Conservation (phyloP, 2,329 filamentous ascomycete species). For the Neodidymelliopsis sp. region DNA sequence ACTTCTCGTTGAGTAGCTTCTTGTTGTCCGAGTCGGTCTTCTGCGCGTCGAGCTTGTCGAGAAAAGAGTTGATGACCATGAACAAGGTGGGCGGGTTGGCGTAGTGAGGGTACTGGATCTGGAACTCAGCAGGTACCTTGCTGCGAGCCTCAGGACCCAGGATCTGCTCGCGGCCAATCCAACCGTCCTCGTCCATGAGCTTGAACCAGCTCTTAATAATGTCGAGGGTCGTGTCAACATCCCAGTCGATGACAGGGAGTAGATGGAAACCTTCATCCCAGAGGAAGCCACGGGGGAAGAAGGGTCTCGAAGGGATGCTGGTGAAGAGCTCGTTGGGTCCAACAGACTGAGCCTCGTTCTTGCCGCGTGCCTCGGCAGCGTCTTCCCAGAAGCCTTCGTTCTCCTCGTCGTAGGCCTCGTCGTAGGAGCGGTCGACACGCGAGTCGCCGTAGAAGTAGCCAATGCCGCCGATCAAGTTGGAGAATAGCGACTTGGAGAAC, state of each 20-base stretch:
- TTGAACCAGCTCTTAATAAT: constrained; percentile 96
- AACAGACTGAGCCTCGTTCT: constrained; percentile 73
- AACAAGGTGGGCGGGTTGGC: constrained; percentile 97
- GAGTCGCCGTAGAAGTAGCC: constrained; percentile 94
- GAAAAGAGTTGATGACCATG: constrained; percentile 83
- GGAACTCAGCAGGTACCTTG: constrained; percentile 93
- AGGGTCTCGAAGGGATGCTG: constrained; percentile 88
- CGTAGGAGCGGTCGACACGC: constrained; percentile 87
- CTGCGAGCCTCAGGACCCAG: constrained; percentile 88
- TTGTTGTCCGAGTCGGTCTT: constrained; percentile 43
- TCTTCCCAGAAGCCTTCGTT: constrained; percentile 97
- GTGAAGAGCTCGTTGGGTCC: constrained; percentile 90
- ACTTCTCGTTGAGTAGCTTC: constrained; percentile 47
- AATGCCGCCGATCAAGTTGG: constrained; percentile 91
- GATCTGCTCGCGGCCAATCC: constrained; percentile 97
- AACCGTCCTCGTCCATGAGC: constrained; percentile 94
- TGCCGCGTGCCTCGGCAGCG: constrained; percentile 77
- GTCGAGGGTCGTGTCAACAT: constrained; percentile 81
- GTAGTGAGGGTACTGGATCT: constrained; percentile 95
- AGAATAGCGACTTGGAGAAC: constrained; percentile 91
- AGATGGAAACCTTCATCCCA: constrained; percentile 99
- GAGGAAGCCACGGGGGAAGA: constrained; percentile 94
- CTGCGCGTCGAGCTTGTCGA: constrained; percentile 73
- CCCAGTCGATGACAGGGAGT: constrained; percentile 90
- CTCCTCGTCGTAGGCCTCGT: constrained; percentile 93